Conservation (phyloP, 805 yeast species). For the Suhomyces sp. region DNA sequence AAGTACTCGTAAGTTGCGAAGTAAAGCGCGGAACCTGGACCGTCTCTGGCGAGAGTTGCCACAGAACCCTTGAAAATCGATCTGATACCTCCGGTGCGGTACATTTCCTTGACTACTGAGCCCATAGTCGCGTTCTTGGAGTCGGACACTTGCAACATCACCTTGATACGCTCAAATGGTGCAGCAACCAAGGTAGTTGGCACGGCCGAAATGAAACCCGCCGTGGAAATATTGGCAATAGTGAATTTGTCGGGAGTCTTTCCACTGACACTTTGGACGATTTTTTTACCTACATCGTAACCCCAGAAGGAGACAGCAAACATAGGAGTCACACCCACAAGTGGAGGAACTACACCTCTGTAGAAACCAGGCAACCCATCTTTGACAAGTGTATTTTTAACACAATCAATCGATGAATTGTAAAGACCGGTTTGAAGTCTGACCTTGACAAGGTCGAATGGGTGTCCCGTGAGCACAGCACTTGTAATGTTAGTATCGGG, state of each 20-base stretch:
- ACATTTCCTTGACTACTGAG: slow-evolving; percentile 63
- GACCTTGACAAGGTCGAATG: slow-evolving; percentile 91
- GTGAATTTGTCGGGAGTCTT: slow-evolving; percentile 45
- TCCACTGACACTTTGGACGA: slow-evolving; percentile 51
- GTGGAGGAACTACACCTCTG: slow-evolving; percentile 91
- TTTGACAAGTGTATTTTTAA: slow-evolving; percentile 62
- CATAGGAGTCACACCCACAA: slow-evolving; percentile 97
- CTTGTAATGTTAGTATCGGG: slow-evolving; percentile 26
- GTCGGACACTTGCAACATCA: slow-evolving; percentile 79
- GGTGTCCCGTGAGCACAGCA: slow-evolving; percentile 95
- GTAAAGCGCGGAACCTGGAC: slow-evolving; percentile 94
- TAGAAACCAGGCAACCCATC: slow-evolving; percentile 82
- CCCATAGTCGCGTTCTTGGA: slow-evolving; percentile 48
- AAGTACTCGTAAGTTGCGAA: slow-evolving; percentile 90
- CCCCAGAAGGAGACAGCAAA: slow-evolving; percentile 99
- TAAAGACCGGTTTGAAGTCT: slow-evolving; percentile 83
- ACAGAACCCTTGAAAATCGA: slow-evolving; percentile 88
- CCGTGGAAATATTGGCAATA: slow-evolving; percentile 73
- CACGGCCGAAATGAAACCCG: slow-evolving; percentile 91
- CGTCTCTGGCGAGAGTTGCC: slow-evolving; percentile 94
- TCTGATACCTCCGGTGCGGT: slow-evolving; percentile 74
- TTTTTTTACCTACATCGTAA: slow-evolving; percentile 83
- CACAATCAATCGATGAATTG: slow-evolving; percentile 61
- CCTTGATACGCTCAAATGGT: slow-evolving; percentile 94
- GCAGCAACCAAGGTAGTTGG: slow-evolving; percentile 98